These are phyloP conservation scores for Mycena haematopus DNA, from an alignment of 768 basidiomycete genomes.

Conservation along the genomic window DNA sequence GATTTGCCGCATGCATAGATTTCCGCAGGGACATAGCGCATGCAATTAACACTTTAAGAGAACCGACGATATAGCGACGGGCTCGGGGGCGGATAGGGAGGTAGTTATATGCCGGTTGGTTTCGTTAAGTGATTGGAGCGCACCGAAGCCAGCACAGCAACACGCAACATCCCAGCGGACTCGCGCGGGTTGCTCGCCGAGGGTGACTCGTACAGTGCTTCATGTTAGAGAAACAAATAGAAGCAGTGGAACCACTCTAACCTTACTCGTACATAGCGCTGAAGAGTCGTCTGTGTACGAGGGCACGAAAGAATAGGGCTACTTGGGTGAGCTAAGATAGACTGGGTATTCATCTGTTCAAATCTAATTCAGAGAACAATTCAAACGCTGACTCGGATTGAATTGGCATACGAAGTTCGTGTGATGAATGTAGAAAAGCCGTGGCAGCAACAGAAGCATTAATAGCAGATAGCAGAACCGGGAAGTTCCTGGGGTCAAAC, in stretches of 20 bases:
- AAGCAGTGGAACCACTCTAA: slow-evolving; percentile 1
- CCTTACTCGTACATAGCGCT: slow-evolving; percentile 2
- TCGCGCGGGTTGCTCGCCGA: background rate
- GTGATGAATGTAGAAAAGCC: background rate
- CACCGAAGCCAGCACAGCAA: background rate
- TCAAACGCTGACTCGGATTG: background rate
- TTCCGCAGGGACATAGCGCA: background rate
- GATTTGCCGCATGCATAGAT: background rate
- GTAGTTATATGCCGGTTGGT: background rate
- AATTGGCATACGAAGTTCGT: background rate
- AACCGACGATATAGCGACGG: background rate
- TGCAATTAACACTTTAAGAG: background rate
- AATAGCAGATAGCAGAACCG: slow-evolving; percentile 7
- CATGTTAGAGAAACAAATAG: slow-evolving; percentile 1
- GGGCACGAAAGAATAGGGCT: background rate
- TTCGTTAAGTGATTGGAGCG: background rate
- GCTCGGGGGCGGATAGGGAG: background rate
- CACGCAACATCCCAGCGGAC: background rate
- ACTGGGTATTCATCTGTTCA: slow-evolving; percentile 8
- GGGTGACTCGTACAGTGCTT: background rate
- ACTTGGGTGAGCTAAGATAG: slow-evolving; percentile 7
- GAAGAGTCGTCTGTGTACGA: background rate
- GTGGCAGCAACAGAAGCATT: slow-evolving; percentile 9
- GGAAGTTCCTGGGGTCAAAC: slow-evolving; percentile 26
- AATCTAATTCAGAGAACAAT: slow-evolving; percentile 21